Conservation (phyloP, 495 filamentous ascomycete species). For the Filosporella fistucella region DNA sequence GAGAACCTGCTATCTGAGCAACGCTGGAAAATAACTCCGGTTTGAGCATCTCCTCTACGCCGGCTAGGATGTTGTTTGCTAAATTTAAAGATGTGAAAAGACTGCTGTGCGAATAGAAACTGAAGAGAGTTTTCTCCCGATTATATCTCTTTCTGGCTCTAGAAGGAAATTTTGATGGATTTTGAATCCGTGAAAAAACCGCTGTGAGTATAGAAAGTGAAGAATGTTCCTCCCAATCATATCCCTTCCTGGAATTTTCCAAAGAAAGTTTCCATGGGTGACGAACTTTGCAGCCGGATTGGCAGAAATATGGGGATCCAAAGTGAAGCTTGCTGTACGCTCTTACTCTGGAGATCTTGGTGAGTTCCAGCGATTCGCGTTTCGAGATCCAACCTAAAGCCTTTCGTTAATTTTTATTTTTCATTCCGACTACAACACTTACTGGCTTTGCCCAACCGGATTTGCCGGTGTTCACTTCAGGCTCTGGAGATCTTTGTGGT, state of each 20-base stretch:
- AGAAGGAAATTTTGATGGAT: no score
- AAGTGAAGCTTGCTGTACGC: background rate
- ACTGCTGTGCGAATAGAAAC: background rate
- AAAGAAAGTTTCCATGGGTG: no score
- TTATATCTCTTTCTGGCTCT: no score
- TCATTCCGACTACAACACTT: background rate
- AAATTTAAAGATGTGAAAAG: no score
- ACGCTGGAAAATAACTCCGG: no score
- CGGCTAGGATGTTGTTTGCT: no score
- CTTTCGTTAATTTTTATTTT: background rate
- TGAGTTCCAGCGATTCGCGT: background rate
- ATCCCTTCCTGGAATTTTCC: background rate
- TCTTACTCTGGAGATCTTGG: background rate
- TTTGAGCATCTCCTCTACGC: no score
- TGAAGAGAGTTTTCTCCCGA: background rate
- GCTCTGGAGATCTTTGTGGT: background rate
- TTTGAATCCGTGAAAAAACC: no score
- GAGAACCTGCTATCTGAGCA: no score
- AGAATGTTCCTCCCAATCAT: background rate
- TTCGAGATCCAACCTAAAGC: constrained; percentile 1
- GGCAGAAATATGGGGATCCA: background rate
- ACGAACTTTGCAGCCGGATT: no score
- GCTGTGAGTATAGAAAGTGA: background rate
- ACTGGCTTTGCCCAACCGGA: constrained; percentile 7
- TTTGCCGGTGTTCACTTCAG: background rate